These are phyloP conservation scores for Exobasidium rhododendri DNA, from an alignment of 1,284 basidiomycete genomes.

Conservation along the genomic window DNA sequence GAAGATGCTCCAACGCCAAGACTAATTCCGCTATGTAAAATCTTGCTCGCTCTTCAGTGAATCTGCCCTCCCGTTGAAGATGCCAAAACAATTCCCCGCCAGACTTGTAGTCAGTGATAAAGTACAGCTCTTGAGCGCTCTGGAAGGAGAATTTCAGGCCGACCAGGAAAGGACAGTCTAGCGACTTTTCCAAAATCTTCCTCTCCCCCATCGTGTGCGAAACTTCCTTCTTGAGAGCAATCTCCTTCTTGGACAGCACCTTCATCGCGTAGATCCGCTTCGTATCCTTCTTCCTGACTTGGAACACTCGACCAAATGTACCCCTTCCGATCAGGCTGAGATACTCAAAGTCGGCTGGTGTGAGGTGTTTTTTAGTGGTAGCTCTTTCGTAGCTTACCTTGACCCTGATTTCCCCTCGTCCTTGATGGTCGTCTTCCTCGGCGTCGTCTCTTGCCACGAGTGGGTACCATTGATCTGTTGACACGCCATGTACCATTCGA, in stretches of 20 bases:
- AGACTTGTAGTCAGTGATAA: slow-evolving; percentile 98
- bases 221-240: slow-evolving; percentile 97
- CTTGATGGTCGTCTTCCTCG: slow-evolving; percentile 21
- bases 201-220: slow-evolving; percentile 99
- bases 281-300: slow-evolving; percentile 95
- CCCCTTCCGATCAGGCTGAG: slow-evolving; percentile 97
- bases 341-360: slow-evolving; percentile 81
- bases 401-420: slow-evolving; percentile 79
- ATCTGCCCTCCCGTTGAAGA: slow-evolving; percentile 87
- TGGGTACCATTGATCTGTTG: slow-evolving; percentile 97
- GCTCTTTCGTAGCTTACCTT: slow-evolving; percentile 80
- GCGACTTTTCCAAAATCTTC: slow-evolving; percentile 91
- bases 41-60: slow-evolving; percentile 82
- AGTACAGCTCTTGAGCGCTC: slow-evolving; percentile 89
- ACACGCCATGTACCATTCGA: slow-evolving; percentile 80
- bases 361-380: slow-evolving; percentile 49
- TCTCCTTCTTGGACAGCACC: slow-evolving; percentile 96
- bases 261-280: slow-evolving; percentile 99
- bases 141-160: slow-evolving; percentile 99
- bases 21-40: slow-evolving; percentile 96
- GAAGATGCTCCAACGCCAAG: slow-evolving; percentile 87
- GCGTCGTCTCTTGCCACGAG: slow-evolving; percentile 58
- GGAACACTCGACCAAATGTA: slow-evolving; percentile 95
- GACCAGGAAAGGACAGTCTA: slow-evolving; percentile 94
- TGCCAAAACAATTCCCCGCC: slow-evolving; percentile 99